A percentile compares a stretch with the other conserved stretches of the same genome.
Evolutionary conservation across 164 flowering plant genomes (phyloP).

Genomic region (Nelumbo lutea): DNA sequence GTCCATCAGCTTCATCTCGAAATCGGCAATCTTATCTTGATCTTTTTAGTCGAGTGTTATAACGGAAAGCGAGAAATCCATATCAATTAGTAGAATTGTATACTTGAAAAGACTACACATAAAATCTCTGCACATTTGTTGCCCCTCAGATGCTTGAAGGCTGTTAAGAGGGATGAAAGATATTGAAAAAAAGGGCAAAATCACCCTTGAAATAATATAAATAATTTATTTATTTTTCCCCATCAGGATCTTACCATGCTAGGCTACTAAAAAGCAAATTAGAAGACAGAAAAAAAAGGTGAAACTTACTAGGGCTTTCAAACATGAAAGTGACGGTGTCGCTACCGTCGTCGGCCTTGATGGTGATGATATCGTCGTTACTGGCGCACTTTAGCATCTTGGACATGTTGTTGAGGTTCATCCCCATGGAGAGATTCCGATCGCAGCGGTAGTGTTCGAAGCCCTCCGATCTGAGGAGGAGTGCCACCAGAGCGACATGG

Average conservation of each 20-base stretch:
- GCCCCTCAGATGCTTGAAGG: too few species aligned
- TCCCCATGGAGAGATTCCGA: slow-evolving; percentile 47
- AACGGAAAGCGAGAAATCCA: background rate
- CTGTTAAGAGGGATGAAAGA: too few species aligned
- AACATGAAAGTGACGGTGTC: slow-evolving; percentile 47
- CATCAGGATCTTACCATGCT: background rate
- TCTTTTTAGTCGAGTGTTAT: slow-evolving; percentile 23
- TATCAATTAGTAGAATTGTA: background rate
- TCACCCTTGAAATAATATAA: background rate
- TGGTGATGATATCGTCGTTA: slow-evolving; percentile 46
- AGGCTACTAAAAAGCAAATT: background rate
- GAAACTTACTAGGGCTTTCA: slow-evolving; percentile 43
- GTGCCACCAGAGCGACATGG: slow-evolving; percentile 50
- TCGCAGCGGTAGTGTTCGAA: slow-evolving; percentile 56
- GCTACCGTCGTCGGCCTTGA: slow-evolving; percentile 48
- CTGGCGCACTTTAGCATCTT: slow-evolving; percentile 49
- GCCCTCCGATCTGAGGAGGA: slow-evolving; percentile 50
- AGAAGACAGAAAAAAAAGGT: background rate
- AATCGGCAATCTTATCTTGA: slow-evolving; percentile 78
- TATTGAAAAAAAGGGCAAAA: background rate
- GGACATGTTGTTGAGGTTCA: slow-evolving; percentile 47
- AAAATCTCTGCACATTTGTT: too few species aligned
- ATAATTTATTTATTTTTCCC: too few species aligned
- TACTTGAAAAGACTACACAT: background rate
- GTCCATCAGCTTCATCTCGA: slow-evolving; percentile 94